phyloP scores from a whole-genome alignment of 805 yeast genomes.

The Yamadazyma scolyti region DNA sequence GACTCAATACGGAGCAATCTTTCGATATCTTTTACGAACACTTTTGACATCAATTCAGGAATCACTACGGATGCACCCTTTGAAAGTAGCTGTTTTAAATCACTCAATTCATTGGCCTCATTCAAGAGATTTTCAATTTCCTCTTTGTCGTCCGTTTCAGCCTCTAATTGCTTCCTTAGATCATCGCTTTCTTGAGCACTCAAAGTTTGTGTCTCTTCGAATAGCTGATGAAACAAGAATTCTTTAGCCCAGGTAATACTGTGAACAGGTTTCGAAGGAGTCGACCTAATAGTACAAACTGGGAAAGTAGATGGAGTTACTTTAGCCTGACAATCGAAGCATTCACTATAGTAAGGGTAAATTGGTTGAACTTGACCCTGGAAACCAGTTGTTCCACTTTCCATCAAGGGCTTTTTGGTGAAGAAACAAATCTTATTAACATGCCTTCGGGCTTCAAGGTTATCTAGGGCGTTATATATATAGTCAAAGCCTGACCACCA shows the following conservation, averaged over 20 bases:
- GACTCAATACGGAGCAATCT: slow-evolving; percentile 67
- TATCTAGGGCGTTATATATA: slow-evolving; percentile 91
- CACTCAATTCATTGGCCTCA: slow-evolving; percentile 63
- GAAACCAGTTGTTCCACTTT: slow-evolving; percentile 93
- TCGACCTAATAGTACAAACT: slow-evolving; percentile 93
- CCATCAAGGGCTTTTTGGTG: slow-evolving; percentile 73
- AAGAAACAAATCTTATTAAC: slow-evolving; percentile 82
- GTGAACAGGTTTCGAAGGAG: slow-evolving; percentile 95
- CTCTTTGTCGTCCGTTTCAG: slow-evolving; percentile 59
- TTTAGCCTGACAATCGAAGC: slow-evolving; percentile 88
- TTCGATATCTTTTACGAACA: slow-evolving; percentile 73
- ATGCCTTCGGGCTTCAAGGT: slow-evolving; percentile 85
- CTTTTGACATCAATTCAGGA: slow-evolving; percentile 49
- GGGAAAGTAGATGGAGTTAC: slow-evolving; percentile 90
- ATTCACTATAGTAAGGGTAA: slow-evolving; percentile 75
- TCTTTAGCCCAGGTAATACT: slow-evolving; percentile 98
- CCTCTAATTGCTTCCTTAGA: slow-evolving; percentile 14
- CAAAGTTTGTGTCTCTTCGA: slow-evolving; percentile 44
- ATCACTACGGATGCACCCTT: slow-evolving; percentile 16
- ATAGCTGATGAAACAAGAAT: slow-evolving; percentile 78
- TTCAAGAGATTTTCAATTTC: slow-evolving; percentile 62
- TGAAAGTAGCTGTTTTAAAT: slow-evolving; percentile 17
- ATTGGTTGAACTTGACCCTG: slow-evolving; percentile 95
- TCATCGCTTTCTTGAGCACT: slow-evolving; percentile 21
- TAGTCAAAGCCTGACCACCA: slow-evolving; percentile 76